Conservation (phyloP, 768 basidiomycete species). For the Leccinum uliginosum region DNA sequence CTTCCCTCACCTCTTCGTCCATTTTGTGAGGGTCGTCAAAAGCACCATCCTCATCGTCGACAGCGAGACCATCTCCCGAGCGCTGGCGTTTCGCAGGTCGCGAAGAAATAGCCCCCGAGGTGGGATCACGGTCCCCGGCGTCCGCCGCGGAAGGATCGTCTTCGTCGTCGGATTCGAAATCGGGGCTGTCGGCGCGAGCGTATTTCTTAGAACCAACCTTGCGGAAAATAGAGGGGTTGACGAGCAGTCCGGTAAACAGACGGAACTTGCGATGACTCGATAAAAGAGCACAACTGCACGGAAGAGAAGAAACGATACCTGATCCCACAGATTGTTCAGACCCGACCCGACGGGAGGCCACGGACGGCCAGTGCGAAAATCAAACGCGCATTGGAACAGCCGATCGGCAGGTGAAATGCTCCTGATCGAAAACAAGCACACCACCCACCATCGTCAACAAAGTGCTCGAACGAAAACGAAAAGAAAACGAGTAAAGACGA, state of each 20-base stretch:
- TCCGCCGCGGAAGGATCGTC: constrained; percentile 15
- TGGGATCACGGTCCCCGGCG: background rate
- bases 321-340: constrained; percentile 55
- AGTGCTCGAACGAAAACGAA: background rate
- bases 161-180: constrained; percentile 32
- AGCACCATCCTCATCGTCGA: constrained; percentile 32
- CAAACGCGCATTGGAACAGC: constrained; percentile 51
- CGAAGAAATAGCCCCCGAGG: background rate
- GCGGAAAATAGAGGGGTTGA: constrained; percentile 37
- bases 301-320: constrained; percentile 39
- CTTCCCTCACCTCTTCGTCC: constrained; percentile 37
- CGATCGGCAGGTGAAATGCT: constrained; percentile 45
- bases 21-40: constrained; percentile 30
- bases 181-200: constrained; percentile 30
- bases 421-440: constrained; percentile 28
- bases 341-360: constrained; percentile 34
- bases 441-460: background rate
- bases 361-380: constrained; percentile 45
- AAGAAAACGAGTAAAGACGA: background rate
- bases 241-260: constrained; percentile 54
- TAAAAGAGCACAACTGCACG: background rate
- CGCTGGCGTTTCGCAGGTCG: constrained; percentile 27
- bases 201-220: constrained; percentile 30
- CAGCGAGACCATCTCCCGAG: constrained; percentile 7
- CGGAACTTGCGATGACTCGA: constrained; percentile 46